Conservation (phyloP, 257 asterid genomes). For the Plantago ovata region DNA sequence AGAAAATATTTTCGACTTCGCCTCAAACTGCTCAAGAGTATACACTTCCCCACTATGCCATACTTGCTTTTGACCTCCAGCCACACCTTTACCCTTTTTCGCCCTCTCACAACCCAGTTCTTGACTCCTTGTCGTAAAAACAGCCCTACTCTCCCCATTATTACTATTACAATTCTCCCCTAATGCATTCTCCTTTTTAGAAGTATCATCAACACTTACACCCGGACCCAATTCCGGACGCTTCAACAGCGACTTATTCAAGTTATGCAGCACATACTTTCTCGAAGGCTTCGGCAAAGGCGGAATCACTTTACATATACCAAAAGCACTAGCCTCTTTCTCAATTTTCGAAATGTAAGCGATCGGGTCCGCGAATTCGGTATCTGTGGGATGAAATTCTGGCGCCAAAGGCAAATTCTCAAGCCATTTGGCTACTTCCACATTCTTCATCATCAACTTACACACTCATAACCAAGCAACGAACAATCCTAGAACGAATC, state of each 20-base stretch:
- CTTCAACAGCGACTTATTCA: slow-evolving; percentile 82
- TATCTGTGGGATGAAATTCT: slow-evolving; percentile 92
- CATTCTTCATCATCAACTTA: slow-evolving; percentile 51
- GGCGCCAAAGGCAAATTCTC: slow-evolving; percentile 89
- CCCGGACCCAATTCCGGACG: slow-evolving; percentile 70
- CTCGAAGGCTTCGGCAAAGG: slow-evolving; percentile 91
- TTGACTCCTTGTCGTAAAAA: slow-evolving; percentile 90
- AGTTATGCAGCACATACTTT: slow-evolving; percentile 68
- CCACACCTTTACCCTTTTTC: slow-evolving; percentile 44
- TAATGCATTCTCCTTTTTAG: slow-evolving; percentile 25
- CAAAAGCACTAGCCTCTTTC: slow-evolving; percentile 91
- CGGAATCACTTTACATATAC: slow-evolving; percentile 95
- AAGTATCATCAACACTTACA: slow-evolving; percentile 32
- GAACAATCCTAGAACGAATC: slow-evolving; percentile 27
- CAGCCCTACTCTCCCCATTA: slow-evolving; percentile 52
- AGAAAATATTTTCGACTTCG: slow-evolving; percentile 72
- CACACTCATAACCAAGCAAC: slow-evolving; percentile 6
- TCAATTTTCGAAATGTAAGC: slow-evolving; percentile 96
- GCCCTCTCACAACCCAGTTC: slow-evolving; percentile 73
- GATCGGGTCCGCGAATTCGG: slow-evolving; percentile 97
- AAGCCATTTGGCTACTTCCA: slow-evolving; percentile 83
- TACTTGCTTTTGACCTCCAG: slow-evolving; percentile 66
- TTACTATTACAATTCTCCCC: slow-evolving; percentile 31
- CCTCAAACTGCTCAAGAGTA: slow-evolving; percentile 88
- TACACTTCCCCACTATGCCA: slow-evolving; percentile 99